These are phyloP conservation scores for Panicum miliaceum DNA, from an alignment of 176 grass and related monocot genomes.

Conservation along the genomic window DNA sequence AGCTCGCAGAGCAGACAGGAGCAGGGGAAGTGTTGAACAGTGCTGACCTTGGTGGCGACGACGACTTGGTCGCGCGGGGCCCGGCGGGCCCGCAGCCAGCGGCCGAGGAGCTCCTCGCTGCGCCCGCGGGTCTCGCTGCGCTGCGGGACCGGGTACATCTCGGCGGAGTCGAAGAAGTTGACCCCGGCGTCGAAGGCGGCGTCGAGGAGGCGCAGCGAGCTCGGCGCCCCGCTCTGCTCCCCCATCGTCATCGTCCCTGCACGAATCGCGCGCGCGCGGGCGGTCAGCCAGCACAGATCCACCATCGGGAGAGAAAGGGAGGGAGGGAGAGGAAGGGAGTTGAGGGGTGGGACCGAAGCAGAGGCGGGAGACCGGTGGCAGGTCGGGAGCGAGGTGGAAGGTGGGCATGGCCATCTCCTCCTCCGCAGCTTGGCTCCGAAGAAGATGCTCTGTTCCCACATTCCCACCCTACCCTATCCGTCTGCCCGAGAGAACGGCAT, in stretches of 20 bases:
- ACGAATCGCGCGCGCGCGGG: background rate
- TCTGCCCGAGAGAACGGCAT: too few species aligned
- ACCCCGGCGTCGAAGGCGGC: conserved; percentile 53
- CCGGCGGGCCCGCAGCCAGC: background rate
- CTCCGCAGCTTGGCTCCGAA: background rate
- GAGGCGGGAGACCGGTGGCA: conserved; percentile 68
- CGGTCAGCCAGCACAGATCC: background rate
- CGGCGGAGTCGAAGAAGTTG: conserved; percentile 86
- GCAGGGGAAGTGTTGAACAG: background rate
- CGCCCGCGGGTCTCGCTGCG: conserved; percentile 60
- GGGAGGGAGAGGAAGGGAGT: background rate
- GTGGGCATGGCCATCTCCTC: conserved; percentile 58
- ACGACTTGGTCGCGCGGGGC: conserved; percentile 55
- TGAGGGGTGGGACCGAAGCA: conserved; percentile 57
- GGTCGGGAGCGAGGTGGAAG: conserved; percentile 73
- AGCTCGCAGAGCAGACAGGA: too few species aligned
- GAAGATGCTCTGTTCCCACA: too few species aligned
- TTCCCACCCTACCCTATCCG: too few species aligned
- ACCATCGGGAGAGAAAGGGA: background rate
- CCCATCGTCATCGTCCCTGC: conserved; percentile 96
- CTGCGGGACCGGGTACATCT: background rate
- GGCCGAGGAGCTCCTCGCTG: conserved; percentile 78
- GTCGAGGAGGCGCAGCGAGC: conserved; percentile 71
- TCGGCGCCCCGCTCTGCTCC: conserved; percentile 45
- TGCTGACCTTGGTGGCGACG: conserved; percentile 68